phyloP scores from a whole-genome alignment of 192 early-diverging fungal genomes.

The Coemansia sp. region DNA sequence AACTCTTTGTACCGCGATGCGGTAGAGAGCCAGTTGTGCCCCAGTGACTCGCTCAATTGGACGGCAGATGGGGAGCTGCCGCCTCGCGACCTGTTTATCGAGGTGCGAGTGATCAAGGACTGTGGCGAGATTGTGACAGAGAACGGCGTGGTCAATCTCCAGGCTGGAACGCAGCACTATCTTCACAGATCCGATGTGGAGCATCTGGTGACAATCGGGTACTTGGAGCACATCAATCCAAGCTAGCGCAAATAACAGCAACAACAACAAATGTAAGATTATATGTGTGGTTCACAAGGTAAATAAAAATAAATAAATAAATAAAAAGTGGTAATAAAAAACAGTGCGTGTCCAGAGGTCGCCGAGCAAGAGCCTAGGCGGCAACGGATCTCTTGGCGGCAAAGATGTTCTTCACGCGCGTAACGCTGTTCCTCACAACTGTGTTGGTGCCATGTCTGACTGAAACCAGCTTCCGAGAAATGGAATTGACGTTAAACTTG shows the following conservation, averaged over 20 bases:
- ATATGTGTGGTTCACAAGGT: neutral
- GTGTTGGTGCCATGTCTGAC: constrained; percentile 39
- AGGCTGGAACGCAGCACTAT: constrained; percentile 80
- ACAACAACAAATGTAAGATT: constrained; percentile 7
- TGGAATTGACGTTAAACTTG: constrained; percentile 1
- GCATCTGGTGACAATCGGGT: constrained; percentile 79
- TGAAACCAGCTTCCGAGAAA: constrained; percentile 19
- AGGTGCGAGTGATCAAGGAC: constrained; percentile 82
- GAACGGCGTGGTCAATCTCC: constrained; percentile 73
- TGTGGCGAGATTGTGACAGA: constrained; percentile 90
- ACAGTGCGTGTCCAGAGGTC: too few species aligned
- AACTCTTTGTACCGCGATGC: constrained; percentile 61
- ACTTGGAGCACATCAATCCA: constrained; percentile 69
- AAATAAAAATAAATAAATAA: constrained; percentile 1
- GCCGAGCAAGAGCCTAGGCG: too few species aligned
- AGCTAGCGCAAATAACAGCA: neutral
- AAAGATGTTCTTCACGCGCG: constrained; percentile 47
- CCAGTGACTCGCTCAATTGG: constrained; percentile 66
- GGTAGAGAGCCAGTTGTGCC: constrained; percentile 43
- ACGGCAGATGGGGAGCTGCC: constrained; percentile 71
- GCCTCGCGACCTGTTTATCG: constrained; percentile 89
- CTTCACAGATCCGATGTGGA: constrained; percentile 86
- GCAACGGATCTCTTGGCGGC: constrained; percentile 22
- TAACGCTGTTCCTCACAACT: constrained; percentile 43
- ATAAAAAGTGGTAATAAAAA: neutral